These are phyloP conservation scores for Dalbergia cochinchinensis DNA, from an alignment of 306 rosid species.

Conservation along the genomic window DNA sequence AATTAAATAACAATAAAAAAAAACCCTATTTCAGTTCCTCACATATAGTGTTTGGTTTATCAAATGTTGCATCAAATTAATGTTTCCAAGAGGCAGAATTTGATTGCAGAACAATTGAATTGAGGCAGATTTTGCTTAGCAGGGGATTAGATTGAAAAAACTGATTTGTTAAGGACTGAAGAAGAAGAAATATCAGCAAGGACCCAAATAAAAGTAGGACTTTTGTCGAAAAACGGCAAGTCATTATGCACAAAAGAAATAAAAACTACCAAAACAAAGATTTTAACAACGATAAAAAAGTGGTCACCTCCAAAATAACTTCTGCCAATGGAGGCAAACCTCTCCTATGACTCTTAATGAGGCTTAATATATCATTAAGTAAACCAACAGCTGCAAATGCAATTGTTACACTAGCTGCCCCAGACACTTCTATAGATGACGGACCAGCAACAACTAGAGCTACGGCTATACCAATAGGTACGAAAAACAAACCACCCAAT, in stretches of 20 bases:
- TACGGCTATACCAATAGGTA: conserved; percentile 82
- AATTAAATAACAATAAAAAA: neutral
- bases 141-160: conserved; percentile 24
- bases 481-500: conserved; percentile 90
- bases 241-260: neutral
- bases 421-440: conserved; percentile 80
- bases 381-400: conserved; percentile 92
- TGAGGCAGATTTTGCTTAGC: neutral
- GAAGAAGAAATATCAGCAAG: neutral
- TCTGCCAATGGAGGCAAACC: conserved; percentile 69
- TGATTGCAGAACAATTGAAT: conserved; percentile 28
- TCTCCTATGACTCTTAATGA: conserved; percentile 61
- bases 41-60: conserved; percentile 1
- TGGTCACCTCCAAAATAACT: conserved; percentile 72
- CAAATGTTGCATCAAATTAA: neutral
- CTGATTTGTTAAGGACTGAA: conserved; percentile 11
- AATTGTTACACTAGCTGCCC: conserved; percentile 74
- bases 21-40: conserved; percentile 20
- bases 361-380: conserved; percentile 70
- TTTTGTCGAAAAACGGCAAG: neutral
- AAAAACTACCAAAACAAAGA: conserved; percentile 37
- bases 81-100: conserved; percentile 11
- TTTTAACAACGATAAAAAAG: neutral
- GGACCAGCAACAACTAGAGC: conserved; percentile 62
- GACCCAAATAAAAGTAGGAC: neutral